Evolutionary conservation across 768 basidiomycete species (phyloP).

Genomic region (Boletus rufocinnamomeus): DNA sequence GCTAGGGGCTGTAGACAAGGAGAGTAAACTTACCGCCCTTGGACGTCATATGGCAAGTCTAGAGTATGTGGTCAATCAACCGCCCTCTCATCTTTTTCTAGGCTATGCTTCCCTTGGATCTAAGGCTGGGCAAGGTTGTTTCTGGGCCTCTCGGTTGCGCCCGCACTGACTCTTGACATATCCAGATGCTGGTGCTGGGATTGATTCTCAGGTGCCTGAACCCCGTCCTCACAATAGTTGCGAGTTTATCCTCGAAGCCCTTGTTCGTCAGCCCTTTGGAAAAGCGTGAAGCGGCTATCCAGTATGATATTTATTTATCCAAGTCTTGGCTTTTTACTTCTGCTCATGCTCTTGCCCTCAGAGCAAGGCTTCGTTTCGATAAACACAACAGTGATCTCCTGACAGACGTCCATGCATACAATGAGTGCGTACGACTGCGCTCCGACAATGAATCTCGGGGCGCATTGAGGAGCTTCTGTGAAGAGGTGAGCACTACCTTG

Average conservation of each 20-base stretch:
- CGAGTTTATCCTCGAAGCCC: constrained; percentile 84
- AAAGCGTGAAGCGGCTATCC: constrained; percentile 75
- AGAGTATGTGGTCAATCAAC: neutral
- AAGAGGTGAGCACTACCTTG: constrained; percentile 47
- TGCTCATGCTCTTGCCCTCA: constrained; percentile 31
- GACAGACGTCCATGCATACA: constrained; percentile 78
- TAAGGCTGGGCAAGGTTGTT: constrained; percentile 79
- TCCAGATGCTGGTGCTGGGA: constrained; percentile 85
- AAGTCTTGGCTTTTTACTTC: neutral
- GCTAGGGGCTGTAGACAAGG: constrained; percentile 71
- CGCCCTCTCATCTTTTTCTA: constrained; percentile 31
- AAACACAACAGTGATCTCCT: constrained; percentile 80
- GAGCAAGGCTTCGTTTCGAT: constrained; percentile 71
- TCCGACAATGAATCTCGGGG: constrained; percentile 49
- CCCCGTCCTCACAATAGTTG: constrained; percentile 79
- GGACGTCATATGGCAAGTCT: constrained; percentile 72
- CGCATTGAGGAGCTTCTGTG: constrained; percentile 62
- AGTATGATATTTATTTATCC: constrained; percentile 46
- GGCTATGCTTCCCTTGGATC: constrained; percentile 85
- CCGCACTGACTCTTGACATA: constrained; percentile 1
- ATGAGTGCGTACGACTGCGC: constrained; percentile 56
- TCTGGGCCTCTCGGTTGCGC: neutral
- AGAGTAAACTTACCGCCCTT: constrained; percentile 72
- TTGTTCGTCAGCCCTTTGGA: constrained; percentile 83
- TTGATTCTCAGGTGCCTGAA: constrained; percentile 82